Percentiles rank a stretch among this genome's conserved stretches.
Evolutionary conservation across 768 basidiomycete genomes (phyloP).

Genomic region (Suillus decipiens): DNA sequence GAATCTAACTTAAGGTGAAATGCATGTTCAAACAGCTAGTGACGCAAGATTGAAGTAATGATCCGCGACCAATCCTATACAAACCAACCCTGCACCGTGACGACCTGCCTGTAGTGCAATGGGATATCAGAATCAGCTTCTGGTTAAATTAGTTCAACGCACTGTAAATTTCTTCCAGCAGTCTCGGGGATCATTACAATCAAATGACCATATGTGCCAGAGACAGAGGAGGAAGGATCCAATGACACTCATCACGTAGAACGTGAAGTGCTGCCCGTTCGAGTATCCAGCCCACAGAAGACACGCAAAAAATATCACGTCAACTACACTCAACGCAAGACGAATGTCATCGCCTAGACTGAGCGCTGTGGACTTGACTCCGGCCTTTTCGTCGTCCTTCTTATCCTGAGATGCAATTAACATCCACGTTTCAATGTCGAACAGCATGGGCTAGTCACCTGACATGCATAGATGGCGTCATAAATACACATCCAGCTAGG

Average conservation of each 20-base stretch:
- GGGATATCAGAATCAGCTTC: background rate
- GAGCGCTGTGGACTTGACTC: slow-evolving; percentile 77
- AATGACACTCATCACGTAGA: slow-evolving; percentile 4
- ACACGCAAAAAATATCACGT: slow-evolving; percentile 49
- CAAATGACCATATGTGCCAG: slow-evolving; percentile 4
- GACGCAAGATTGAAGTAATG: background rate
- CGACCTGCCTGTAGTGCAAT: background rate
- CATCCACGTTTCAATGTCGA: slow-evolving; percentile 28
- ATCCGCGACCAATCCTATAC: background rate
- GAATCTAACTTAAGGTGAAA: background rate
- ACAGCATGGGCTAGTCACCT: slow-evolving; percentile 36
- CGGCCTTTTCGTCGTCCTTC: slow-evolving; percentile 67
- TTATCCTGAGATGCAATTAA: slow-evolving; percentile 81
- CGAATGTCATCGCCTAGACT: slow-evolving; percentile 64
- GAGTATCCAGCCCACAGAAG: slow-evolving; percentile 52
- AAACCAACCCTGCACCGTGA: background rate
- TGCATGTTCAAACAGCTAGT: background rate
- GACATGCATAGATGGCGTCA: slow-evolving; percentile 77
- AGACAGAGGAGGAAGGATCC: background rate
- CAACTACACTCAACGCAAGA: slow-evolving; percentile 55
- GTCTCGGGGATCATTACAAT: background rate
- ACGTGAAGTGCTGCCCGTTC: slow-evolving; percentile 46
- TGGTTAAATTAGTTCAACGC: background rate
- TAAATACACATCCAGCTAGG: slow-evolving; percentile 9
- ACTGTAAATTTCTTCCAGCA: slow-evolving; percentile 1